Evolutionary conservation across 2,329 filamentous ascomycete genomes (phyloP).

Genomic region (Penicillium sp.): DNA sequence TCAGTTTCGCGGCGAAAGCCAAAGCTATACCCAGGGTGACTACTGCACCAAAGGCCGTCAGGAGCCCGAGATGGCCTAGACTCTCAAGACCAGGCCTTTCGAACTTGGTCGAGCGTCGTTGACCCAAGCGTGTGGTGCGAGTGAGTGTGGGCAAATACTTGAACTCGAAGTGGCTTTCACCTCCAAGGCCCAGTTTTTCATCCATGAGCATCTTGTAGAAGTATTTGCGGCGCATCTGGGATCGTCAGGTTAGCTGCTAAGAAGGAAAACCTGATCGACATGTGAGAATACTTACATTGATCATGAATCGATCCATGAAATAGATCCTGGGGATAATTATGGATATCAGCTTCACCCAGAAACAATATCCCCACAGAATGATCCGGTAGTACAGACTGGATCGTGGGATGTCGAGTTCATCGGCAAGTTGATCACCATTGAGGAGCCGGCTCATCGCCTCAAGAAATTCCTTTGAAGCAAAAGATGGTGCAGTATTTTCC

Average conservation of each 20-base stretch:
- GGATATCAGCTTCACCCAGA: constrained; percentile 61
- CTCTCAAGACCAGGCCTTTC: constrained; percentile 30
- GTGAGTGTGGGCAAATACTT: constrained; percentile 55
- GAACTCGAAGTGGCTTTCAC: constrained; percentile 67
- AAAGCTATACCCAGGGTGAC: constrained; percentile 15
- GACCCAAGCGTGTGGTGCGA: constrained; percentile 30
- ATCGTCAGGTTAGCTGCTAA: background rate
- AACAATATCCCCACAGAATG: constrained; percentile 65
- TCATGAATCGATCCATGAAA: constrained; percentile 54
- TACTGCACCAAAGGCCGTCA: constrained; percentile 22
- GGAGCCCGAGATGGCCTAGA: constrained; percentile 30
- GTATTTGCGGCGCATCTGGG: constrained; percentile 48
- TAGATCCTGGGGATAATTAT: constrained; percentile 53
- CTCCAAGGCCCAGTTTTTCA: constrained; percentile 64
- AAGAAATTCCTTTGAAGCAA: constrained; percentile 67
- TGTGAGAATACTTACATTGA: constrained; percentile 43
- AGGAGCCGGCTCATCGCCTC: constrained; percentile 69
- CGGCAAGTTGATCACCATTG: constrained; percentile 66
- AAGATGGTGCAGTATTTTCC: constrained; percentile 66
- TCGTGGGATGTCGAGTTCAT: constrained; percentile 60
- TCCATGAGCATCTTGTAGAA: constrained; percentile 66
- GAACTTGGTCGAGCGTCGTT: constrained; percentile 24
- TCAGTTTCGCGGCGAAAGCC: constrained; percentile 15
- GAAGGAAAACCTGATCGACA: background rate
- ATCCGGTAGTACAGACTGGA: constrained; percentile 61